Evolutionary conservation across 1,139 yeast genomes (phyloP).

Genomic region (Lodderomyces margitis): DNA sequence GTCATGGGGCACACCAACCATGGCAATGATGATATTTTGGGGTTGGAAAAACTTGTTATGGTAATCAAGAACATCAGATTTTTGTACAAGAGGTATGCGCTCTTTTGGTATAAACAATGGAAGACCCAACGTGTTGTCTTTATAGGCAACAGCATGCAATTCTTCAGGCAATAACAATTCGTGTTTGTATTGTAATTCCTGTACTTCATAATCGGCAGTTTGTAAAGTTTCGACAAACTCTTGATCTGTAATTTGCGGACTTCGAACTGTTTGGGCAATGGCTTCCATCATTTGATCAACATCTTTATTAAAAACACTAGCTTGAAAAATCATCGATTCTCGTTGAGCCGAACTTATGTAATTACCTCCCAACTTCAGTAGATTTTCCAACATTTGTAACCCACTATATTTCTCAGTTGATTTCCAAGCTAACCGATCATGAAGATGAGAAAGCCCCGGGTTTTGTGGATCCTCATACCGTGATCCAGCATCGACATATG

Average conservation of each 20-base stretch:
- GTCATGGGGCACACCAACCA: conserved; percentile 80
- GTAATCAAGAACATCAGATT: conserved; percentile 56
- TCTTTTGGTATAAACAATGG: conserved; percentile 84
- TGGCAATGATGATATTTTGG: conserved; percentile 78
- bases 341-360: conserved; percentile 92
- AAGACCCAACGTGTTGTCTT: conserved; percentile 72
- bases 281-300: conserved; percentile 79
- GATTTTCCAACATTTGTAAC: conserved; percentile 67
- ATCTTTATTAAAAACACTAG: conserved; percentile 86
- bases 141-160: conserved; percentile 78
- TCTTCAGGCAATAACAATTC: conserved; percentile 86
- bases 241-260: conserved; percentile 63
- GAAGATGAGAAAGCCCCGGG: conserved; percentile 76
- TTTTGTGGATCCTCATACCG: conserved; percentile 61
- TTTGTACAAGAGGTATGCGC: conserved; percentile 53
- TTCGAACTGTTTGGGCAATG: conserved; percentile 75
- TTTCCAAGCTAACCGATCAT: conserved; percentile 86
- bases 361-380: conserved; percentile 87
- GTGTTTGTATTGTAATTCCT: conserved; percentile 80
- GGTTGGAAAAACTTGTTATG: conserved; percentile 74
- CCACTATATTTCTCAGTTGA: conserved; percentile 66
- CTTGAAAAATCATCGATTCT: conserved; percentile 90
- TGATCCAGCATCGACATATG: conserved; percentile 88
- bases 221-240: conserved; percentile 74
- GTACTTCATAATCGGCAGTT: conserved; percentile 79